These are phyloP conservation scores for Trichophaea hybrida DNA, from an alignment of 2,329 filamentous ascomycete genomes.

Conservation along the genomic window DNA sequence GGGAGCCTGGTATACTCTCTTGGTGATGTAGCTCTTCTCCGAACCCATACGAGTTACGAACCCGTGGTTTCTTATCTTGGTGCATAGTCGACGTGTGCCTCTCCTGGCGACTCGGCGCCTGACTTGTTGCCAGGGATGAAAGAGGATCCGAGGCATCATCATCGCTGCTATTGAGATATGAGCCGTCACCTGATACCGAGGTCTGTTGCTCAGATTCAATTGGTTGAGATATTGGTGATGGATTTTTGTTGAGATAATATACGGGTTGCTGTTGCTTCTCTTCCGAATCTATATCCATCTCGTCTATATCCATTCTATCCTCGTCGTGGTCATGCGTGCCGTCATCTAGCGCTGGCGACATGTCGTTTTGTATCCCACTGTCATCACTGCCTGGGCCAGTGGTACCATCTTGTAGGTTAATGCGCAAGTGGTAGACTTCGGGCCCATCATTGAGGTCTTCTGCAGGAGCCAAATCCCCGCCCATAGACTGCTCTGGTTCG, in stretches of 20 bases:
- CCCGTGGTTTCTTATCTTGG: too few relatives aligned
- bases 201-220: not conserved
- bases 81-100: too few relatives aligned
- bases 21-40: not conserved
- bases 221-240: slow-evolving; percentile 11
- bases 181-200: not conserved
- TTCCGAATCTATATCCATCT: not conserved
- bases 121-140: not conserved
- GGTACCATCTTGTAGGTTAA: not conserved
- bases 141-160: not conserved
- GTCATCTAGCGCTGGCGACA: not conserved
- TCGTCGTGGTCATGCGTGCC: not conserved
- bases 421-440: not conserved
- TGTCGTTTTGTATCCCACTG: not conserved
- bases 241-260: slow-evolving; percentile 1
- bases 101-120: not conserved
- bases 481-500: not conserved
- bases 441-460: not conserved
- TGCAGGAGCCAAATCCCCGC: not conserved
- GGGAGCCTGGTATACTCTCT: not conserved
- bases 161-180: not conserved
- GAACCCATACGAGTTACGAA: too few relatives aligned
- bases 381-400: not conserved
- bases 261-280: not conserved
- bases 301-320: not conserved